Conservation (phyloP, 1,284 basidiomycete genomes). For the Cutaneotrichosporon sp. region DNA sequence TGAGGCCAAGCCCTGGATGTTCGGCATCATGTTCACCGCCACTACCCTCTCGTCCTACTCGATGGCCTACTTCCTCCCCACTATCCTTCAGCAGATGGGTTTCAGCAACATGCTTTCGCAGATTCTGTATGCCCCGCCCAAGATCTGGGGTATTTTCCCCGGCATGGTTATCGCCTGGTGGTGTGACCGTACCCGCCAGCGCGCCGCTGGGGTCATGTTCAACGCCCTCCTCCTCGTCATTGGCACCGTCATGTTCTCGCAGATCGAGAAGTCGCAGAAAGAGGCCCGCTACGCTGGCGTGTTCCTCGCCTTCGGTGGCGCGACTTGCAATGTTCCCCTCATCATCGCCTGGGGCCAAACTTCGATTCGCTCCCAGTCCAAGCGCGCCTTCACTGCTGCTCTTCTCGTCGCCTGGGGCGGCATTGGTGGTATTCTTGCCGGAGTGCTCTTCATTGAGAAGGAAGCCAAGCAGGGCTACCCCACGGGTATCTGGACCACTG, state of each 20-base stretch:
- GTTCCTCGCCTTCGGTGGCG: slow-evolving; percentile 40
- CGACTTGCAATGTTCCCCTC: slow-evolving; percentile 35
- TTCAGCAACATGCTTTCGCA: slow-evolving; percentile 37
- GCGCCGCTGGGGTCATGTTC: slow-evolving; percentile 8
- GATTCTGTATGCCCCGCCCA: slow-evolving; percentile 47
- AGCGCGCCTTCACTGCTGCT: slow-evolving; percentile 33
- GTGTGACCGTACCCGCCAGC: slow-evolving; percentile 32
- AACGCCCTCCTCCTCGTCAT: slow-evolving; percentile 7
- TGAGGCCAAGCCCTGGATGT: slow-evolving; percentile 50
- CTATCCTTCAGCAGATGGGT: slow-evolving; percentile 48
- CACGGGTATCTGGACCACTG: slow-evolving; percentile 17
- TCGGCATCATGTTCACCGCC: slow-evolving; percentile 46
- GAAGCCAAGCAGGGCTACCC: slow-evolving; percentile 14
- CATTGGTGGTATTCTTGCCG: slow-evolving; percentile 20
- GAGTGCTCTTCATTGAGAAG: slow-evolving; percentile 16
- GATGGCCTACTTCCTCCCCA: slow-evolving; percentile 48
- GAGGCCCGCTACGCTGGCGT: slow-evolving; percentile 14
- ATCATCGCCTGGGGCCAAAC: slow-evolving; percentile 43
- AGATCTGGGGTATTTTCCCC: slow-evolving; percentile 40
- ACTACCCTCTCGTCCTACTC: slow-evolving; percentile 20
- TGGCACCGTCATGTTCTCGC: slow-evolving; percentile 16
- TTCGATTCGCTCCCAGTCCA: slow-evolving; percentile 49
- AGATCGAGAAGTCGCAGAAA: slow-evolving; percentile 4
- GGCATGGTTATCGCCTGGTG: slow-evolving; percentile 39
- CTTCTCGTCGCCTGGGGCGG: slow-evolving; percentile 19